Conservation (phyloP, 768 basidiomycete species). For the Scleroderma bovista region DNA sequence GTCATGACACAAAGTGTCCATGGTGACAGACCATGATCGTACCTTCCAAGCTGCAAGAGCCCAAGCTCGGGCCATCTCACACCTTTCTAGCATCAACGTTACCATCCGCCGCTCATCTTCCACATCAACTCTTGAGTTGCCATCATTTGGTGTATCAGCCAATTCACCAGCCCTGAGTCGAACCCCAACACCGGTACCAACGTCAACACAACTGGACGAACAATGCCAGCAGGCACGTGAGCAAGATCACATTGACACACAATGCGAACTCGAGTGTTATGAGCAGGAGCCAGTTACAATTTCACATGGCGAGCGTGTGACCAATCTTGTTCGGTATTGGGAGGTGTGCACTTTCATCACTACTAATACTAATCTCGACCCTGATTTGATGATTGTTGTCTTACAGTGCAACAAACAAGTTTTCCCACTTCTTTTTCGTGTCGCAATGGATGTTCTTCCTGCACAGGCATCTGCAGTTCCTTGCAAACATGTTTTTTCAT, state of each 20-base stretch:
- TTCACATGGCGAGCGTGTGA: neutral
- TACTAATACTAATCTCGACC: too few species aligned
- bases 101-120: neutral
- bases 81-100: neutral
- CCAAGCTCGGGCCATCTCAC: neutral
- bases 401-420: neutral
- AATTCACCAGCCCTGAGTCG: too few species aligned
- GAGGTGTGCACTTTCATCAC: neutral
- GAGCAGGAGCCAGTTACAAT: neutral
- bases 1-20: too few species aligned
- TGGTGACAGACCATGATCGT: neutral
- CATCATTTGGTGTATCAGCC: too few species aligned
- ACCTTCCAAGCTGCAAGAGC: neutral
- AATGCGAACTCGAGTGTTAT: neutral
- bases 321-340: neutral
- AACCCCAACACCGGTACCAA: too few species aligned
- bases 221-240: neutral
- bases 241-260: neutral
- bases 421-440: conserved; percentile 22
- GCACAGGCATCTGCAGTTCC: conserved; percentile 32
- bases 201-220: too few species aligned
- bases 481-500: conserved; percentile 23
- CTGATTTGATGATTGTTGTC: too few species aligned
- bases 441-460: conserved; percentile 27
- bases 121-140: neutral